Percentiles rank a stretch among this genome's conserved stretches.
Evolutionary conservation across 306 rosid species (phyloP).

Genomic region (Malus domestica): ASM211411v1 NC_041793.1:7667501-7668000

Average conservation of each 20-base stretch:
- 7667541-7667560: slow-evolving; percentile 50
- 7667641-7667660: background rate
- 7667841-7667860: slow-evolving; percentile 24
- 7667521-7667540: slow-evolving; percentile 48
- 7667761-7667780: slow-evolving; percentile 69
- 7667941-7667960: slow-evolving; percentile 32
- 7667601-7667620: slow-evolving; percentile 31
- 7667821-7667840: slow-evolving; percentile 12
- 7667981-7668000: background rate
- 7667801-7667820: slow-evolving; percentile 43
- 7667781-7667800: slow-evolving; percentile 48
- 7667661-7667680: background rate
- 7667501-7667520: slow-evolving; percentile 45
- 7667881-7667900: slow-evolving; percentile 55
- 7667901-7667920: slow-evolving; percentile 53
- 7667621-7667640: slow-evolving; percentile 5
- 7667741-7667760: slow-evolving; percentile 34
- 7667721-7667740: slow-evolving; percentile 50
- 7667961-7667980: slow-evolving; percentile 30
- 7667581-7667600: slow-evolving; percentile 57
- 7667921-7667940: slow-evolving; percentile 47
- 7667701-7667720: slow-evolving; percentile 42
- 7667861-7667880: slow-evolving; percentile 40
- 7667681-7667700: background rate
- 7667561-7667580: slow-evolving; percentile 75